Evolutionary conservation across 805 yeast species (phyloP), one percentile per base, ranked within the genome.

Genomic region (Ogataea pignaliae): DNA sequence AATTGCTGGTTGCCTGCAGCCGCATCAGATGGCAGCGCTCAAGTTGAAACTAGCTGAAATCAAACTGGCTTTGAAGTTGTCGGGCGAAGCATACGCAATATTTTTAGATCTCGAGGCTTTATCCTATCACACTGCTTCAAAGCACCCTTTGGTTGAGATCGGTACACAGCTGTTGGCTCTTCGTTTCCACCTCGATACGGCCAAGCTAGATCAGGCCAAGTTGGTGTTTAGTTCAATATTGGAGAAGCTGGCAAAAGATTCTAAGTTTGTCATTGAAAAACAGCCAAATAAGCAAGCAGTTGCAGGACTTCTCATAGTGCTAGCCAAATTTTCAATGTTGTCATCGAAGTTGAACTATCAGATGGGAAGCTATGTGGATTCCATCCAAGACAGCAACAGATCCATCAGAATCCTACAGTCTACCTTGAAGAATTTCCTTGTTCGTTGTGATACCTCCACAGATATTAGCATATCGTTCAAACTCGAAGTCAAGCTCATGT

Each of bases 371-470:
- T 53, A 54, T 35, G 38, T 59, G 2, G 59, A 56, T 7, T 64
- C 76, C 3, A 59, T 69, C 18, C 16, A 46, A 11, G 76, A 76
- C 36, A 58, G 70, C 12, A 81, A 76, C 44, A 64, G 72, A 10
- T 68, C 81, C 1, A 61, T 81, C 2, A 76, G 79, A 48, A 58
- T 83, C 6, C 56, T 78, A 9, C 73, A 75, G 44, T 78, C 86
- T 0, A 59, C 83, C 9, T 44, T 81, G 34, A 75, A 74, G 44
- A 75, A 72, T 43, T 58, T 63, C 29, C 36, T 66, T 4, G 17
- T 52, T 9, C 40, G 47, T 10, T 46, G 43, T 9, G 38, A 47
- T 9, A 16, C 50, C 5, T 21, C 51, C 1, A 43, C 52, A 4
- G 48, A 48, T 11, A 40, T 61, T 18, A 54, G 52, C 18, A 32